phyloP scores from a whole-genome alignment of 306 rosid genomes.

The Pyrus bretschneideri region DNA sequence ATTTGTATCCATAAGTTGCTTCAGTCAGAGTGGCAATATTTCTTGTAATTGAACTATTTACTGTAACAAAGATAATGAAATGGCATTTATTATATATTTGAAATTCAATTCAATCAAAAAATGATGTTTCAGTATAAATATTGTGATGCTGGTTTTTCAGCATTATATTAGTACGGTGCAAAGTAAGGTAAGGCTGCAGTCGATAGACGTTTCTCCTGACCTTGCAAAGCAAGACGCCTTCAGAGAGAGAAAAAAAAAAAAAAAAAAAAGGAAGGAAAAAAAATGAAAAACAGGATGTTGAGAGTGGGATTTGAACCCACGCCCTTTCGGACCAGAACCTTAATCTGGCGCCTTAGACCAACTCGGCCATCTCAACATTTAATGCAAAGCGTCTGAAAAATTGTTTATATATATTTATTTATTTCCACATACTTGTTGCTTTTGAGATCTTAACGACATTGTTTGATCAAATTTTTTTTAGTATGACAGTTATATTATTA shows the following conservation, averaged over 20 bases:
- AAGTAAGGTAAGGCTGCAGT: no score
- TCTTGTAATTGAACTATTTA: not conserved
- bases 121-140: not conserved
- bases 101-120: not conserved
- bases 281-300: not conserved
- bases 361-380: constrained; percentile 13
- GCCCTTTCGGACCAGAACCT: constrained; percentile 22
- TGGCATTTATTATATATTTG: not conserved
- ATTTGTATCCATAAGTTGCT: not conserved
- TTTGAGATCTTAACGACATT: no score
- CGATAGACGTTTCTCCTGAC: no score
- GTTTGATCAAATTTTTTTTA: no score
- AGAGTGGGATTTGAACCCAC: constrained; percentile 19
- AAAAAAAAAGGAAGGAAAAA: no score
- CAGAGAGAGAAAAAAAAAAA: no score
- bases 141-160: no score
- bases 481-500: no score
- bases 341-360: constrained; percentile 19
- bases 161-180: no score
- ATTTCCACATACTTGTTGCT: no score
- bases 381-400: fast-evolving
- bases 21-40: not conserved
- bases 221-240: no score
- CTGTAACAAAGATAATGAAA: not conserved
- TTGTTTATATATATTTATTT: no score